Conservation (phyloP, 2,329 filamentous ascomycete genomes). For the Fusarium subglutinans region DNA sequence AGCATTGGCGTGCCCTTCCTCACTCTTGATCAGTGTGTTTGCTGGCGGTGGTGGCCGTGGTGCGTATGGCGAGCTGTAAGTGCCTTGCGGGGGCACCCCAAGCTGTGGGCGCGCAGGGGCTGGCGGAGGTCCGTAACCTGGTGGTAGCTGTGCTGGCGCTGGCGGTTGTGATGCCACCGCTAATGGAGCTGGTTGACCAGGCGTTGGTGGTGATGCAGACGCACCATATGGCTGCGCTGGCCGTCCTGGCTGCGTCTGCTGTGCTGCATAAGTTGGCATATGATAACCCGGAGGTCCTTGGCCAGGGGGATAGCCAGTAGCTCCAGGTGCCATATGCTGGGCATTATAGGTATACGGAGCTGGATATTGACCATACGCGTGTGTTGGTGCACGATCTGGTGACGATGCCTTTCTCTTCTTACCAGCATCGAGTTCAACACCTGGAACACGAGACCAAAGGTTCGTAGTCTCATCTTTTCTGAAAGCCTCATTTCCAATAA, state of each 20-base stretch:
- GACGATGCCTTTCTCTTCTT: slow-evolving; percentile 68
- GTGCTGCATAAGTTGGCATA: slow-evolving; percentile 46
- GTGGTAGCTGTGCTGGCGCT: slow-evolving; percentile 47
- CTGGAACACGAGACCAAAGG: slow-evolving; percentile 66
- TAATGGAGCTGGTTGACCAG: slow-evolving; percentile 36
- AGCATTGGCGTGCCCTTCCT: slow-evolving; percentile 39
- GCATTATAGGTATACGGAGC: slow-evolving; percentile 47
- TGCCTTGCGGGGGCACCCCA: slow-evolving; percentile 44
- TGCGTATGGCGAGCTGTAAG: slow-evolving; percentile 52
- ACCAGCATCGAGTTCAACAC: slow-evolving; percentile 67
- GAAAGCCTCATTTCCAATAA: slow-evolving; percentile 70
- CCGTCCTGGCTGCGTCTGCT: slow-evolving; percentile 43
- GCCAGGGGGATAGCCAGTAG: slow-evolving; percentile 46
- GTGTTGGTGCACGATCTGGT: slow-evolving; percentile 57
- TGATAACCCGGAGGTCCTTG: slow-evolving; percentile 50
- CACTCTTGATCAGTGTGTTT: slow-evolving; percentile 42
- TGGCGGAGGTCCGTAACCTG: slow-evolving; percentile 49
- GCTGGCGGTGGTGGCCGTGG: slow-evolving; percentile 46
- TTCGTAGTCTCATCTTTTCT: slow-evolving; percentile 65
- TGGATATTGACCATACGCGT: slow-evolving; percentile 50
- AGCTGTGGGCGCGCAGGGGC: slow-evolving; percentile 48
- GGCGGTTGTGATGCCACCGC: slow-evolving; percentile 43
- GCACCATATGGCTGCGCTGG: slow-evolving; percentile 44
- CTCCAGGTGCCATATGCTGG: slow-evolving; percentile 48
- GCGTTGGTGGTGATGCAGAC: slow-evolving; percentile 42